A percentile compares a stretch with the other conserved stretches of the same genome.
Evolutionary conservation across 2,329 filamentous ascomycete species (phyloP).

Genomic region (Talaromyces sp.): DNA sequence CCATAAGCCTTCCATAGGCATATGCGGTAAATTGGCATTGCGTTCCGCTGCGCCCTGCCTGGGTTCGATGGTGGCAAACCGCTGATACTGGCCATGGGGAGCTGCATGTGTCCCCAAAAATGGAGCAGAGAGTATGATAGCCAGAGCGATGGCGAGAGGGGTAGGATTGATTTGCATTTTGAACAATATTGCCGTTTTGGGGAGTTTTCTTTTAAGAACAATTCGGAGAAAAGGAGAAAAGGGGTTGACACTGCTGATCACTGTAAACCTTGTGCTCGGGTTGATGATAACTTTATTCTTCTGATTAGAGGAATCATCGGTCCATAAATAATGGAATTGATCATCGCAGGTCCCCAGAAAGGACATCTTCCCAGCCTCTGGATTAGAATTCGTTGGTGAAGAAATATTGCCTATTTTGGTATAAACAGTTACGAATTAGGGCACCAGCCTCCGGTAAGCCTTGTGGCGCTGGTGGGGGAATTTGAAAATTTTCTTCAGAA

Average conservation of each 20-base stretch:
- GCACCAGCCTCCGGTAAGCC: not conserved
- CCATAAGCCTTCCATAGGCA: not conserved
- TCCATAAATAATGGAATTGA: slow-evolving; percentile 11
- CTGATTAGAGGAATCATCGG: not conserved
- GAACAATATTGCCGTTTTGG: not conserved
- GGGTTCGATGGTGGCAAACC: not conserved
- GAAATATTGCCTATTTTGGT: slow-evolving; percentile 5
- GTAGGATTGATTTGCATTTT: slow-evolving; percentile 8
- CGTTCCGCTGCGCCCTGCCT: not conserved
- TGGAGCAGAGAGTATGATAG: slow-evolving; percentile 9
- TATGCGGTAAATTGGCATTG: not conserved
- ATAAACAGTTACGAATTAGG: not conserved
- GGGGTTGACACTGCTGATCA: not conserved
- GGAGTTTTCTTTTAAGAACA: not conserved
- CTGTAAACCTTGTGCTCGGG: not conserved
- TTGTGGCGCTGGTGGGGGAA: not conserved
- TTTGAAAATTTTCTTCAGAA: not conserved
- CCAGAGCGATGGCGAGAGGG: slow-evolving; percentile 5
- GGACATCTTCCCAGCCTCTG: not conserved
- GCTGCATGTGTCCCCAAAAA: not conserved
- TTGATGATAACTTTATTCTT: not conserved
- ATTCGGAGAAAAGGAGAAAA: not conserved
- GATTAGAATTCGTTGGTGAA: not conserved
- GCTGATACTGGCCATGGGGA: not conserved
- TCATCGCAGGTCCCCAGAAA: not conserved